These are phyloP conservation scores for Blastomyces silverae DNA, from an alignment of 2,329 filamentous ascomycete species.

Conservation along the genomic window DNA sequence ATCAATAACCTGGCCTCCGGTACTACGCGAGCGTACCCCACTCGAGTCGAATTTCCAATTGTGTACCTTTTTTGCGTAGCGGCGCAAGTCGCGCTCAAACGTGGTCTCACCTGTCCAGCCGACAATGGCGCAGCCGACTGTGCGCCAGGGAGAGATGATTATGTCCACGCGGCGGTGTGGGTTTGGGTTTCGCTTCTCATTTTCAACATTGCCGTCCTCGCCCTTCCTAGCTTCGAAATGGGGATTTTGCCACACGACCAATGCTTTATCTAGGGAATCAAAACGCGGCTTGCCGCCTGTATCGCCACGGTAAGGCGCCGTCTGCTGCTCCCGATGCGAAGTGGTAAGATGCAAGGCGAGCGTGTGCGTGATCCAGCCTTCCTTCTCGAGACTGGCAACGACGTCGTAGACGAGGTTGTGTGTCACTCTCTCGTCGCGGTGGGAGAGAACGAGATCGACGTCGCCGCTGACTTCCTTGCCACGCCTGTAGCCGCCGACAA, in stretches of 20 bases:
- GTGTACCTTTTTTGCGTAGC: conserved; percentile 66
- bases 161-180: conserved; percentile 84
- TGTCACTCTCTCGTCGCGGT: conserved; percentile 64
- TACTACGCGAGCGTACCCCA: conserved; percentile 62
- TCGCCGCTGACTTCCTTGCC: conserved; percentile 70
- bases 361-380: conserved; percentile 71
- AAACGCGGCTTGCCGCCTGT: conserved; percentile 55
- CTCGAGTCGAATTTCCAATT: conserved; percentile 86
- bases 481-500: conserved; percentile 75
- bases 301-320: conserved; percentile 49
- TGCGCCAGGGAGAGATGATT: conserved; percentile 81
- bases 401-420: conserved; percentile 64
- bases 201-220: conserved; percentile 31
- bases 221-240: conserved; percentile 37
- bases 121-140: conserved; percentile 76
- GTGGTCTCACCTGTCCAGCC: conserved; percentile 88
- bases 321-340: conserved; percentile 64
- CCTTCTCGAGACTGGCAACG: conserved; percentile 61
- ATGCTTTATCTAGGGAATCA: conserved; percentile 81
- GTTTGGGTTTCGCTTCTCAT: conserved; percentile 57
- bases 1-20: conserved; percentile 63
- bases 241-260: conserved; percentile 85
- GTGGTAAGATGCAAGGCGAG: conserved; percentile 63
- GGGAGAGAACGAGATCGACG: conserved; percentile 77
- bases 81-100: conserved; percentile 76